These are phyloP conservation scores for Pythium chondricola DNA, from an alignment of 352 stramenopile species.

Conservation along the genomic window DNA sequence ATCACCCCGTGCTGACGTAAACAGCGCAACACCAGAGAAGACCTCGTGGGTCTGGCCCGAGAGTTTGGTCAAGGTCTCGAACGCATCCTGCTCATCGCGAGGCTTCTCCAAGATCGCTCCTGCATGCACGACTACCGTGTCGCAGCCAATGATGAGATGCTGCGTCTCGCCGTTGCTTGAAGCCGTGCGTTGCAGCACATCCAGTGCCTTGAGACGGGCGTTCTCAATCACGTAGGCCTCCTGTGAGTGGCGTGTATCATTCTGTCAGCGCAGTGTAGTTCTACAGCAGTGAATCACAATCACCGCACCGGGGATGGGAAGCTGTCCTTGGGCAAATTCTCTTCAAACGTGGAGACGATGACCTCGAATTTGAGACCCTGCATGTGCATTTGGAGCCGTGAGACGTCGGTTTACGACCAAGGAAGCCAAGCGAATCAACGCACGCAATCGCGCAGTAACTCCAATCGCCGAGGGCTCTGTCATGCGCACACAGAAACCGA, in stretches of 20 bases:
- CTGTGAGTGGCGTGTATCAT: no score
- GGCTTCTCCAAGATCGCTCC: slow-evolving; percentile 89
- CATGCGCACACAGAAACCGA: background rate
- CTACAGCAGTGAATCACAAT: no score
- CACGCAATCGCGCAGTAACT: slow-evolving; percentile 71
- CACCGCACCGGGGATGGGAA: slow-evolving; percentile 61
- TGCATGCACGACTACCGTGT: slow-evolving; percentile 85
- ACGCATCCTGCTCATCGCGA: slow-evolving; percentile 69
- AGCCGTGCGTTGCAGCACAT: slow-evolving; percentile 47
- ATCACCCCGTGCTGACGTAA: slow-evolving; percentile 33
- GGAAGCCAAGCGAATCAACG: no score
- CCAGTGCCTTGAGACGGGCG: slow-evolving; percentile 68
- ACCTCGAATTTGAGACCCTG: slow-evolving; percentile 72
- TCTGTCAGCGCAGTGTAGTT: no score
- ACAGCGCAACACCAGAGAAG: slow-evolving; percentile 84
- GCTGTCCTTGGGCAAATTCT: slow-evolving; percentile 66
- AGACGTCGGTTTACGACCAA: no score
- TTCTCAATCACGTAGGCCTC: slow-evolving; percentile 70
- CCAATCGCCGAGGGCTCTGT: slow-evolving; percentile 65
- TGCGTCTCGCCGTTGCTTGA: slow-evolving; percentile 5
- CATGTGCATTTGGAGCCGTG: no score
- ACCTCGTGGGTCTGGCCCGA: slow-evolving; percentile 75
- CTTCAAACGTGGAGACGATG: slow-evolving; percentile 76
- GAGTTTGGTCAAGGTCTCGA: slow-evolving; percentile 69
- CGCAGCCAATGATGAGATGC: slow-evolving; percentile 75